phyloP scores from a whole-genome alignment of 2,329 filamentous ascomycete genomes.

The Ramularia collo-cygni region DNA sequence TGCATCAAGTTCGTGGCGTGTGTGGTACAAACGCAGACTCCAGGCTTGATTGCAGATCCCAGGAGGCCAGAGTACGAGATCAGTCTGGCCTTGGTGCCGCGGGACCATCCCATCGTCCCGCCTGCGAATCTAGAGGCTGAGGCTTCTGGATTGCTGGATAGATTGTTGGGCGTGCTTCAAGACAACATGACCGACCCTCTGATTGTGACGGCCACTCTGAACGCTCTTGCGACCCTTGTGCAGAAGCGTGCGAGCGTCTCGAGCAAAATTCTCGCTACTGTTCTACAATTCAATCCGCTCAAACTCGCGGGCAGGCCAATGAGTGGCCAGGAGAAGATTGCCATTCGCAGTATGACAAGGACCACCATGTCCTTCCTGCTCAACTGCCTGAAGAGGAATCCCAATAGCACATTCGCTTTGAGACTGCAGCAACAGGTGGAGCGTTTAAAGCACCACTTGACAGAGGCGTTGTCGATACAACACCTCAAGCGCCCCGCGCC shows the following conservation, averaged over 20 bases:
- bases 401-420: slow-evolving; percentile 63
- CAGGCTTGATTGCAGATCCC: slow-evolving; percentile 72
- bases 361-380: slow-evolving; percentile 78
- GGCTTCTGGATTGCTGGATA: slow-evolving; percentile 81
- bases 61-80: slow-evolving; percentile 79
- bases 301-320: slow-evolving; percentile 53
- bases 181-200: slow-evolving; percentile 79
- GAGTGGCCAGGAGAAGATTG: slow-evolving; percentile 64
- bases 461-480: slow-evolving; percentile 69
- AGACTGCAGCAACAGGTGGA: slow-evolving; percentile 86
- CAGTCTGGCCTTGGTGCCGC: slow-evolving; percentile 76
- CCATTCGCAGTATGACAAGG: slow-evolving; percentile 90
- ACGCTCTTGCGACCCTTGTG: slow-evolving; percentile 75
- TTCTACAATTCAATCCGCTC: slow-evolving; percentile 88
- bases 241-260: slow-evolving; percentile 73
- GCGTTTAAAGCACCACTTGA: slow-evolving; percentile 67
- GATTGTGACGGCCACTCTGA: slow-evolving; percentile 83
- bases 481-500: slow-evolving; percentile 62
- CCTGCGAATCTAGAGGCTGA: slow-evolving; percentile 83
- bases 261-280: slow-evolving; percentile 75
- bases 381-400: slow-evolving; percentile 77
- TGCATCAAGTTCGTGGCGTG: slow-evolving; percentile 97
- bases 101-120: slow-evolving; percentile 73
- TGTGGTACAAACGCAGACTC: slow-evolving; percentile 85
- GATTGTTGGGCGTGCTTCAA: slow-evolving; percentile 77